Conservation (phyloP, 805 yeast genomes). For the Candida gorgasii region DNA sequence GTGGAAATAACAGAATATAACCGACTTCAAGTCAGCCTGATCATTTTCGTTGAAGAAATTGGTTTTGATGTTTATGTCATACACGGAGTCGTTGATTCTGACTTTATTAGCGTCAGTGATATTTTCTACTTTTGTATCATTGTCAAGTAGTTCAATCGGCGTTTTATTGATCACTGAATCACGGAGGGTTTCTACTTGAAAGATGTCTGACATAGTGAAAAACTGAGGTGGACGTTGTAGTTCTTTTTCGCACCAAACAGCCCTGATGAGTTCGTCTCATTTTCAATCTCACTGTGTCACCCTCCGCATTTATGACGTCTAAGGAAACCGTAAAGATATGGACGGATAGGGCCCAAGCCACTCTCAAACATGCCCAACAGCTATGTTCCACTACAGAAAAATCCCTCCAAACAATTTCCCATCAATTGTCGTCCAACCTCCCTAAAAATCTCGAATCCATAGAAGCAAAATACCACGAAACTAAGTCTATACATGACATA, state of each 20-base stretch:
- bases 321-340: constrained; percentile 22
- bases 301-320: constrained; percentile 7
- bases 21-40: constrained; percentile 55
- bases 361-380: constrained; percentile 29
- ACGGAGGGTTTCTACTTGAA: constrained; percentile 9
- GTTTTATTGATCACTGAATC: constrained; percentile 10
- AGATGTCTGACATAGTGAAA: constrained; percentile 5
- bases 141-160: constrained; percentile 8
- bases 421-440: constrained; percentile 23
- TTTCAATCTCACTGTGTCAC: too few species aligned
- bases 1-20: constrained; percentile 76
- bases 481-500: constrained; percentile 11
- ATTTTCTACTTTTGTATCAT: constrained; percentile 4
- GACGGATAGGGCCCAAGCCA: constrained; percentile 24
- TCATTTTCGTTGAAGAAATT: constrained; percentile 54
- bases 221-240: too few species aligned
- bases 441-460: constrained; percentile 24
- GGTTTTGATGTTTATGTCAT: constrained; percentile 48
- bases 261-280: too few species aligned
- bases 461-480: constrained; percentile 19
- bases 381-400: constrained; percentile 35
- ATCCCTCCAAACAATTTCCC: constrained; percentile 26
- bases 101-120: constrained; percentile 33
- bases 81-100: constrained; percentile 26
- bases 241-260: too few species aligned